Conservation (phyloP, 371 early-diverging fungal species). For the Mycotypha africana region DNA sequence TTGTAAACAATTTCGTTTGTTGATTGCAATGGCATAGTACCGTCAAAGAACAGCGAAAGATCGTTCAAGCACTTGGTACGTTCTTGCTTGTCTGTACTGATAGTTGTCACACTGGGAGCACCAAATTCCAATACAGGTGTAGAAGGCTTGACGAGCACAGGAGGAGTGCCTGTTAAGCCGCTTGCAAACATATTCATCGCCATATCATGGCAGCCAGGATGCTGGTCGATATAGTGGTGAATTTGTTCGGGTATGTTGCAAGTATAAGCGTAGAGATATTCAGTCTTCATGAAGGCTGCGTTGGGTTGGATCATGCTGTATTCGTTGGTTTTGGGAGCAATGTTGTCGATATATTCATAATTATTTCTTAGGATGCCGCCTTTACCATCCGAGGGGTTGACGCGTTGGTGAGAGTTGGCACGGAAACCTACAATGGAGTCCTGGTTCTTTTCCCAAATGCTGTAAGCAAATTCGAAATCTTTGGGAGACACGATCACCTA, state of each 20-base stretch:
- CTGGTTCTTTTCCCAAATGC: slow-evolving; percentile 8
- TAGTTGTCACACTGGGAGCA: too few species aligned
- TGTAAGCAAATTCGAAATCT: slow-evolving; percentile 13
- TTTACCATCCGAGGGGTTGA: too few species aligned
- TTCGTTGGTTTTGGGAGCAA: neutral
- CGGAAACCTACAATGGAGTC: slow-evolving; percentile 15
- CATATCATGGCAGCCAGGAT: slow-evolving; percentile 20
- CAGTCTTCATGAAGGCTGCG: slow-evolving; percentile 21
- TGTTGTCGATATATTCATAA: too few species aligned
- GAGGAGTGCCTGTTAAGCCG: slow-evolving; percentile 18
- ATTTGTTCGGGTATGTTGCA: slow-evolving; percentile 27
- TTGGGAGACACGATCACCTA: slow-evolving; percentile 7
- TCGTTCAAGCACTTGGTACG: too few species aligned
- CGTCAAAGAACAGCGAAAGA: too few species aligned
- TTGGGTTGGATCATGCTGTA: slow-evolving; percentile 22
- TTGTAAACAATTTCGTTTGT: too few species aligned
- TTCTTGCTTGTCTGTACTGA: too few species aligned
- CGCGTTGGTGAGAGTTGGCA: too few species aligned
- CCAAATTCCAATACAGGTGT: too few species aligned
- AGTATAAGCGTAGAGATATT: slow-evolving; percentile 24
- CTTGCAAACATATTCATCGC: slow-evolving; percentile 25
- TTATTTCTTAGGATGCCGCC: too few species aligned
- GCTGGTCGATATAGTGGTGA: slow-evolving; percentile 18
- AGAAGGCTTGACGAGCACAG: slow-evolving; percentile 10
- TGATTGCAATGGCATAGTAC: too few species aligned